A percentile compares a stretch with the other conserved stretches of the same genome.
Conservation (phyloP, 1,139 yeast genomes). For the Meyerozyma carpophila region DNA sequence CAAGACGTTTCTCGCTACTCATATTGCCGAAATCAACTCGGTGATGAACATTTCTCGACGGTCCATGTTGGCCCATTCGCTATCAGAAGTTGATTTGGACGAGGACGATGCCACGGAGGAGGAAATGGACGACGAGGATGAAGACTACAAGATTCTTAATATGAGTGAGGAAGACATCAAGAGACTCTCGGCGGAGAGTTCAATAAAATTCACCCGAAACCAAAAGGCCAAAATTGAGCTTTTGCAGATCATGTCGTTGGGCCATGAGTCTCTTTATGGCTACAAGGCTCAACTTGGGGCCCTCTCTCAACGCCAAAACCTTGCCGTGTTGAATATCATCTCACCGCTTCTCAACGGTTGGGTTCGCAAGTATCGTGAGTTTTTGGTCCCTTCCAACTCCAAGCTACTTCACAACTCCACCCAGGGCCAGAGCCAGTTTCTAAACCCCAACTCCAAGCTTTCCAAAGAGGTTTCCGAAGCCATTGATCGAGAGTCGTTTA, state of each 20-base stretch:
- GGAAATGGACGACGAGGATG: conserved; percentile 20
- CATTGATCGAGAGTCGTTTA: conserved; percentile 64
- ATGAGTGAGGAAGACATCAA: conserved; percentile 37
- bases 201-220: conserved; percentile 45
- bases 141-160: conserved; percentile 26
- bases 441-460: conserved; percentile 32
- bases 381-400: conserved; percentile 45
- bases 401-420: conserved; percentile 19
- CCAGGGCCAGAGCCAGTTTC: conserved; percentile 27
- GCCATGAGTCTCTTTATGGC: conserved; percentile 78
- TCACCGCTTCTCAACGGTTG: conserved; percentile 76
- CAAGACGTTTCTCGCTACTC: conserved; percentile 76
- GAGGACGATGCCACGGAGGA: conserved; percentile 36
- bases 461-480: conserved; percentile 33
- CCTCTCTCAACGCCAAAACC: conserved; percentile 57
- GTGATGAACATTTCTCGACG: conserved; percentile 68
- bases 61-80: conserved; percentile 62
- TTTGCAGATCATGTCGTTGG: conserved; percentile 72
- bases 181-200: conserved; percentile 19
- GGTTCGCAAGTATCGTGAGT: conserved; percentile 57
- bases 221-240: conserved; percentile 80
- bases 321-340: conserved; percentile 66
- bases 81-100: conserved; percentile 57
- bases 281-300: conserved; percentile 52
- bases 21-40: conserved; percentile 72